A percentile compares a stretch with the other conserved stretches of the same genome.
phyloP scores from a whole-genome alignment of 768 basidiomycete genomes.

The Gyrodon lividus region DNA sequence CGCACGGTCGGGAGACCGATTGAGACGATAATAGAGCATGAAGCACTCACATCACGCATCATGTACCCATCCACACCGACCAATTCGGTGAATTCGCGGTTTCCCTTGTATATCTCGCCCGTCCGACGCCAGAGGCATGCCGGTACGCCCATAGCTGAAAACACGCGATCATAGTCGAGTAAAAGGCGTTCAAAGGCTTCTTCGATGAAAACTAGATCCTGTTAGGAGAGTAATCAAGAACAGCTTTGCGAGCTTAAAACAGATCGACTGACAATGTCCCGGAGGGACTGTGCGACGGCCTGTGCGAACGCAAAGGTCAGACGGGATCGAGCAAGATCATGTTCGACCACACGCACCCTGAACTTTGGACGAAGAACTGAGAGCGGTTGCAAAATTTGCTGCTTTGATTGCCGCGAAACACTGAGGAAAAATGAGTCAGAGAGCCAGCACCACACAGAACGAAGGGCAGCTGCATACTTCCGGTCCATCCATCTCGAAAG shows the following conservation, averaged over 20 bases:
- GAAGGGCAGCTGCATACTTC: conserved; percentile 51
- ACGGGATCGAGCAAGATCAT: background rate
- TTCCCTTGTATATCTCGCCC: conserved; percentile 98
- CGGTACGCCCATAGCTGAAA: conserved; percentile 94
- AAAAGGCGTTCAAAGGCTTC: conserved; percentile 95
- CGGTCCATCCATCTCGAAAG: conserved; percentile 93
- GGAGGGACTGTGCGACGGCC: conserved; percentile 82
- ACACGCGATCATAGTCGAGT: conserved; percentile 92
- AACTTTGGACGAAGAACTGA: conserved; percentile 85
- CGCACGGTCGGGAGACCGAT: background rate
- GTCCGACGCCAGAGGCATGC: conserved; percentile 96
- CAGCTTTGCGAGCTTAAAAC: background rate
- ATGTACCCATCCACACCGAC: conserved; percentile 84
- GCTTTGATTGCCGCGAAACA: conserved; percentile 87
- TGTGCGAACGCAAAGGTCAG: conserved; percentile 20
- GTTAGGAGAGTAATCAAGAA: background rate
- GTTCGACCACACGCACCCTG: conserved; percentile 46
- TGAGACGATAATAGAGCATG: background rate
- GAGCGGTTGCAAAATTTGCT: conserved; percentile 87
- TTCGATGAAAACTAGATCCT: conserved; percentile 97
- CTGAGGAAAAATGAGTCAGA: conserved; percentile 34
- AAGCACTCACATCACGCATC: conserved; percentile 74
- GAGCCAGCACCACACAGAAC: background rate
- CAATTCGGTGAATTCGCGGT: conserved; percentile 91
- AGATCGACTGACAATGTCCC: conserved; percentile 60